Base-by-base conservation (phyloP, 345 rosid genomes). In the Lepidium didymum region DNA sequence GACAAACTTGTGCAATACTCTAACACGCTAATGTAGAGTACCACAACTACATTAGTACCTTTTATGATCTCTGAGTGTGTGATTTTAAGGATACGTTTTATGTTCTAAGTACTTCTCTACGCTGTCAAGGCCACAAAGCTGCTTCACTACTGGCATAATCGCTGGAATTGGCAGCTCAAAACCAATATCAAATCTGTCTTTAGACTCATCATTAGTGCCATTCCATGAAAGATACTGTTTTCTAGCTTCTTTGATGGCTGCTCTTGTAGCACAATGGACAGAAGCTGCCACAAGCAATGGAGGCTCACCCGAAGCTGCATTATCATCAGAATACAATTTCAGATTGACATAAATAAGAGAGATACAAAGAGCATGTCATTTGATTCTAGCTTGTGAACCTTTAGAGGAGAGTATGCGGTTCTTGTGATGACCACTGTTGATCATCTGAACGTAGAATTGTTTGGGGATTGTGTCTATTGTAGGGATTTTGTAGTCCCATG, bases 271-370 rank as follows among this genome's bases (percentile, higher is more conserved):
- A 77, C 91, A 84, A 78, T 92, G 90, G 63, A 90, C 88, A 16
- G 98, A 86, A 57, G 78, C 84, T 12, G 96, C 92, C 7, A 84
- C 81, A 44, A 90, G 88, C 40, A 87, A 70, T 14, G 98, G 96
- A n/a, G 96, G 96, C 81, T 92, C 96, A 1, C 98, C 98, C 0
- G 93, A 92, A 75, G 98, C 98, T 92, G 82, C 85, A 83, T 16
- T 8, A 58, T 16, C 35, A 16, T 23, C 31, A 50, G 18, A 50
- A 31, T 15, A 16, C 52, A 41, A 12, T n/a, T 23, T 62, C 47
- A 43, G 41, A 29, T 33, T 19, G 4, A 34, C n/a, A 2, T 14
- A 5, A 10, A 12, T 10, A 43, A 43, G 44, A 42, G 4, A 11
- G 13, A 3, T 19, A 19, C 7, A 37, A 33, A 45, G 12, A 35